Evolutionary conservation across 2,329 filamentous ascomycete genomes (phyloP), one percentile per base, ranked within the genome.

Genomic region (Aspergillus aculeatus): DNA sequence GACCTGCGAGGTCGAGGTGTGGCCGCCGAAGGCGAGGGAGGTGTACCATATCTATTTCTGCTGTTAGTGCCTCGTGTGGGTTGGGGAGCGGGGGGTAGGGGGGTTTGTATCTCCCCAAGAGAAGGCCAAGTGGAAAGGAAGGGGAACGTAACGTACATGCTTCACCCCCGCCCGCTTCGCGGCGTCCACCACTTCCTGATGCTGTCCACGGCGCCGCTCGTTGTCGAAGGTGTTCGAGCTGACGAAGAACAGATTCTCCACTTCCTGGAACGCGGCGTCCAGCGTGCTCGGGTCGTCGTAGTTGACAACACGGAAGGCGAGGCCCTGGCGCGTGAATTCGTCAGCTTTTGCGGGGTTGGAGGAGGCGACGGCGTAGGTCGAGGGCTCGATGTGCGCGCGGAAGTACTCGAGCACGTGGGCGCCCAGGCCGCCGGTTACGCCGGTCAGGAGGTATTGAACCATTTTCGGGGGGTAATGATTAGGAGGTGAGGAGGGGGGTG

Each of bases 211-310:
- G 3, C 82, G 73, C 61, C 77, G 78, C n/a, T 78, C 76, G 55
- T 77, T 77, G 38, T 82, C 80, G 51, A 81, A 77, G 47, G 78
- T 80, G 47, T 81, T 80, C 23, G 81, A 83, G 4, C 84, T 86
- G 21, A 88, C 80, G 51, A 87, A 81, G 59, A 87, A 81, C 38
- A 88, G 71, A 50, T 80, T 78, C 54, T 85, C 80, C 12, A 86
- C 79, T 23, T 77, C 82, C 7, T 68, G 29, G 57, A 87, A 83
- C 0, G 82, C 82, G 0, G 69, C 59, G 32, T 80, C 74, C 16
- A 87, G 74, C 4, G 80, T 76, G 1, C 71, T 66, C 0, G 77
- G 71, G 41, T 80, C 75, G 47, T 84, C 81, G 69, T 83, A 87
- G 62, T 81, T 78, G 6, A 82, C 82, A 56, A 80, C 71, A 1